These are phyloP conservation scores for Quercus berberidifolia DNA, from an alignment of 306 rosid species.

Conservation along the genomic window DNA sequence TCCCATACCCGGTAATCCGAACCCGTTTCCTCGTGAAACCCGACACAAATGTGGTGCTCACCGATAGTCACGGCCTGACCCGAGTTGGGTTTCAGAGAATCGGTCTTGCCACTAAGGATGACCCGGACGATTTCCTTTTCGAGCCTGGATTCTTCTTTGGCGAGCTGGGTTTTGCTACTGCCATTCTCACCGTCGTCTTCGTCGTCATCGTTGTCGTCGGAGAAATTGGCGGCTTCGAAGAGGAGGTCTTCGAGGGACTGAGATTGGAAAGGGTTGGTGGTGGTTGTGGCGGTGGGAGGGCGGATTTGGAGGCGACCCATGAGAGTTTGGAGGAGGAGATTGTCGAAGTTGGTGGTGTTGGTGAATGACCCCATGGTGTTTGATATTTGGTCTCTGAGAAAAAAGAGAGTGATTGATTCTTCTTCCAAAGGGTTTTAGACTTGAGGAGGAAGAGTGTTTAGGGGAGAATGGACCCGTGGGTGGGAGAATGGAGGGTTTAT, in stretches of 20 bases:
- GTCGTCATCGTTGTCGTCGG: slow-evolving; percentile 33
- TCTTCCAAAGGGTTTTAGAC: slow-evolving; percentile 14
- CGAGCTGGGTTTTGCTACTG: slow-evolving; percentile 35
- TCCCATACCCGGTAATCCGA: slow-evolving; percentile 93
- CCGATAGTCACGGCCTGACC: slow-evolving; percentile 78
- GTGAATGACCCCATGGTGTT: slow-evolving; percentile 53
- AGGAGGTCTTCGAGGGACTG: slow-evolving; percentile 81
- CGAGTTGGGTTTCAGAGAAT: slow-evolving; percentile 72
- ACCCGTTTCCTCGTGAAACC: slow-evolving; percentile 68
- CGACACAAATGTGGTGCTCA: slow-evolving; percentile 79
- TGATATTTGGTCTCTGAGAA: background rate
- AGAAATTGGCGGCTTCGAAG: slow-evolving; percentile 39
- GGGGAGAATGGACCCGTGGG: too few relatives aligned
- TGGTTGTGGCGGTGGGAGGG: slow-evolving; percentile 14
- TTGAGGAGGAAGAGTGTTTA: too few relatives aligned
- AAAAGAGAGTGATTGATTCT: background rate
- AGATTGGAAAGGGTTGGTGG: slow-evolving; percentile 32
- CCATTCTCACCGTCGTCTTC: slow-evolving; percentile 29
- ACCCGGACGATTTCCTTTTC: slow-evolving; percentile 65
- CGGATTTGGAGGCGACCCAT: slow-evolving; percentile 74
- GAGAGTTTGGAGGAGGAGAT: slow-evolving; percentile 60
- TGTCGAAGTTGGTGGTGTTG: slow-evolving; percentile 48
- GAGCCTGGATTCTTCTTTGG: slow-evolving; percentile 49
- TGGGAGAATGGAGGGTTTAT: too few relatives aligned
- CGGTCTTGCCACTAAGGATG: slow-evolving; percentile 51